Percentiles rank a stretch among this genome's conserved stretches.
Evolutionary conservation across 2,329 filamentous ascomycete genomes (phyloP).

Genomic region (Phialophora verrucosa): DNA sequence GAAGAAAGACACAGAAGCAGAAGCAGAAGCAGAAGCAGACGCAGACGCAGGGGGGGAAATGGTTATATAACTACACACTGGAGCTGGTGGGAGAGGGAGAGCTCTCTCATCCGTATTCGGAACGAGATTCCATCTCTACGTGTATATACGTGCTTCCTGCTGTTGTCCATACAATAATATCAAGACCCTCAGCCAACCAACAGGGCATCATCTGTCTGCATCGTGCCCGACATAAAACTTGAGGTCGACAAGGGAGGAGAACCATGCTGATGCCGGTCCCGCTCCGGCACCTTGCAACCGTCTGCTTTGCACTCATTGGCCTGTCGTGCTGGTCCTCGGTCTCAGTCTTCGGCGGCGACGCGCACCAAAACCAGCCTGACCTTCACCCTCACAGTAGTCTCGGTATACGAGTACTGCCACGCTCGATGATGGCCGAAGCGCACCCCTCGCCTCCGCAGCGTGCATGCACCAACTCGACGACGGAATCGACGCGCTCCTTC

Average conservation of each 20-base stretch:
- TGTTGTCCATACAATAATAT: neutral
- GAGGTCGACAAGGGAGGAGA: neutral
- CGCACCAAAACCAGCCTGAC: neutral
- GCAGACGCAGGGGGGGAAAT: neutral
- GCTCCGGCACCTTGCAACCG: neutral
- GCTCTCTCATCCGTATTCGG: neutral
- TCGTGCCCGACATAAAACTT: too few species aligned
- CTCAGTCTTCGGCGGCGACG: neutral
- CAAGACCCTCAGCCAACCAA: neutral
- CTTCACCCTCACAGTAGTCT: neutral
- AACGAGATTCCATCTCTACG: neutral
- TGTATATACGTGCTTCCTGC: neutral
- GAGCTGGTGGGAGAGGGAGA: neutral
- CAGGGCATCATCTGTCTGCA: too few species aligned
- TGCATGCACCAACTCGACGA: constrained; percentile 6
- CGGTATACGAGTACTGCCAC: neutral
- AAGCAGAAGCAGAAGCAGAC: neutral
- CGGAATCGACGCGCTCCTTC: constrained; percentile 25
- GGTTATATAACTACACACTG: neutral
- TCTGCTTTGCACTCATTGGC: neutral
- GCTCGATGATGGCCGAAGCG: constrained; percentile 19
- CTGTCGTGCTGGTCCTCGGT: constrained; percentile 1
- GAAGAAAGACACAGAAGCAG: neutral
- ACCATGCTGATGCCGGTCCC: neutral
- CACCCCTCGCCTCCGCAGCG: constrained; percentile 4